Conservation (phyloP, 2,329 filamentous ascomycete genomes). For the Colletotrichum aenigma region DNA sequence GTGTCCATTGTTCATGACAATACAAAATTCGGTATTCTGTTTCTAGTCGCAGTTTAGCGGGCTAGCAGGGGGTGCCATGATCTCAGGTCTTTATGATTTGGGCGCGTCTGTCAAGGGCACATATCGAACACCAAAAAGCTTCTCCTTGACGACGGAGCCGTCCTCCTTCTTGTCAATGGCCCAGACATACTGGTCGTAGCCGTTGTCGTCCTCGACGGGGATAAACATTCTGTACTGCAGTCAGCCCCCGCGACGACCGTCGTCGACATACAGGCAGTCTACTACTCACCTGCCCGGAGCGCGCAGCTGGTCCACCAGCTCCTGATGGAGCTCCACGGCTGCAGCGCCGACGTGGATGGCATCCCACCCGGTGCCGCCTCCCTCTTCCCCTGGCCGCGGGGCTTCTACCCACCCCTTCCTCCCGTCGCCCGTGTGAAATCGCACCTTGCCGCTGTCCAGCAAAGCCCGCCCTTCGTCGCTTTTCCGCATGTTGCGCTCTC, state of each 20-base stretch:
- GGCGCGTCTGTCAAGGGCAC: constrained; percentile 79
- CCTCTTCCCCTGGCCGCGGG: constrained; percentile 46
- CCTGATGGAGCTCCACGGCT: constrained; percentile 73
- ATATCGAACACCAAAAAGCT: constrained; percentile 74
- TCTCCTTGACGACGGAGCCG: constrained; percentile 65
- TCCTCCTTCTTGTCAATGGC: constrained; percentile 73
- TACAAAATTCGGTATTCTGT: too few relatives aligned
- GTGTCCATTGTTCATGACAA: too few relatives aligned
- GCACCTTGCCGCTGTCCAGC: constrained; percentile 67
- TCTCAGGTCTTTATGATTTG: neutral
- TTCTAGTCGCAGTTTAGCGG: too few relatives aligned
- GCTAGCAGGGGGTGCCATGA: too few relatives aligned
- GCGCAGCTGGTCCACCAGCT: constrained; percentile 77
- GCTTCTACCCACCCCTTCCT: constrained; percentile 65
- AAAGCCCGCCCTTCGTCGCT: constrained; percentile 61
- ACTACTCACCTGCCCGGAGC: constrained; percentile 68
- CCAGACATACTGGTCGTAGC: constrained; percentile 69
- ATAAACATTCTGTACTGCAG: constrained; percentile 70
- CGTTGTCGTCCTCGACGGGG: constrained; percentile 64
- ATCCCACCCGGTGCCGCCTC: constrained; percentile 71
- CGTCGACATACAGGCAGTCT: neutral
- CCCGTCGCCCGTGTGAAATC: constrained; percentile 79
- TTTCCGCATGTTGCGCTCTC: constrained; percentile 69
- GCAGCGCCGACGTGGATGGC: constrained; percentile 95
- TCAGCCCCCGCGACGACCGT: neutral